phyloP scores from a whole-genome alignment of 805 yeast genomes.

The Zygosaccharomyces gambellarensis region DNA sequence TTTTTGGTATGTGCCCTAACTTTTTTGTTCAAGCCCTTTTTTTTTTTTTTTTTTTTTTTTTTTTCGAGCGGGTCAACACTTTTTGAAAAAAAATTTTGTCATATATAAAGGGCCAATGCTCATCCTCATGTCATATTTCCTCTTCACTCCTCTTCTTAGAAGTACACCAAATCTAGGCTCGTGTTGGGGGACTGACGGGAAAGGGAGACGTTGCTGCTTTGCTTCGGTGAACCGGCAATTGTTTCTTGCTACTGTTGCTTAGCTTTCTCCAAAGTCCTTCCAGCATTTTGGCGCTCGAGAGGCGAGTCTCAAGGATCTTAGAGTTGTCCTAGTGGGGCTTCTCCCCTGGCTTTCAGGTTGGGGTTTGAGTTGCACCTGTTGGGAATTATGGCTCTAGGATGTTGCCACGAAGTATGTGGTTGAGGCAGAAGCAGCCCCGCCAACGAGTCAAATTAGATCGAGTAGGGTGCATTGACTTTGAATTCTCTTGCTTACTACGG shows the following conservation, averaged over 20 bases:
- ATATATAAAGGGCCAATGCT: neutral
- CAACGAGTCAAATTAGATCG: slow-evolving; percentile 82
- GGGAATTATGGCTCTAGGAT: slow-evolving; percentile 10
- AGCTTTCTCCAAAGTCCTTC: slow-evolving; percentile 21
- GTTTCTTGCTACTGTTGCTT: slow-evolving; percentile 35
- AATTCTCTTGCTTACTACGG: slow-evolving; percentile 34
- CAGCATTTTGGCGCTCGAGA: slow-evolving; percentile 72
- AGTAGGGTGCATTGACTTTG: slow-evolving; percentile 44
- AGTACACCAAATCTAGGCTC: slow-evolving; percentile 23
- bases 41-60: slow-evolving; percentile 1
- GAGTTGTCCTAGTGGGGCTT: slow-evolving; percentile 19
- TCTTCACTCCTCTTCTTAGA: neutral
- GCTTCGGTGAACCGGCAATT: slow-evolving; percentile 17
- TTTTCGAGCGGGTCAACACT: slow-evolving; percentile 2
- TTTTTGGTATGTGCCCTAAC: neutral
- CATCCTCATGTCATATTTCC: neutral
- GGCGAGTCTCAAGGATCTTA: slow-evolving; percentile 42
- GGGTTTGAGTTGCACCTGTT: slow-evolving; percentile 31
- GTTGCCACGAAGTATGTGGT: slow-evolving; percentile 30
- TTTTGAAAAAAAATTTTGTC: neutral
- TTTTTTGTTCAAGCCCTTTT: neutral
- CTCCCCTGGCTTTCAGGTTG: slow-evolving; percentile 35
- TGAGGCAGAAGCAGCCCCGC: slow-evolving; percentile 91
- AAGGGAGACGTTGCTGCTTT: slow-evolving; percentile 27
- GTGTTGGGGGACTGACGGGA: slow-evolving; percentile 22